Conservation (phyloP, 2,329 filamentous ascomycete species). For the Parascedosporium putredinis region DNA sequence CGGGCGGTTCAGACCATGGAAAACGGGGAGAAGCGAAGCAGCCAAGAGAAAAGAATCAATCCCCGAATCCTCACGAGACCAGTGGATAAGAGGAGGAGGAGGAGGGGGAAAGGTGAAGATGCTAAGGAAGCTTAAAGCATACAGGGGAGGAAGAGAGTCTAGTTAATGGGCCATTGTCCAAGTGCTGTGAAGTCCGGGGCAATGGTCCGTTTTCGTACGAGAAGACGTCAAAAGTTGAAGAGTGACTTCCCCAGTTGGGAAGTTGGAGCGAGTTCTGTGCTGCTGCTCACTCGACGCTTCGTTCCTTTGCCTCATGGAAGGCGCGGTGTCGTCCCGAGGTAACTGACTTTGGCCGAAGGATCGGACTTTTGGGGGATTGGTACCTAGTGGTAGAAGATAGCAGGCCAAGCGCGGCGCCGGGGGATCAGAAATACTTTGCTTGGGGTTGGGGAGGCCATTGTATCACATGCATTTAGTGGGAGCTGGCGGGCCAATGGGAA, state of each 20-base stretch:
- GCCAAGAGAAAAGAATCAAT: no score
- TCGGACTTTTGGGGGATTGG: background rate
- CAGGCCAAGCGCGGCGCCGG: background rate
- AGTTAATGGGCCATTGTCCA: background rate
- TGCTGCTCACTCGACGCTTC: no score
- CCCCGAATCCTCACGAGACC: no score
- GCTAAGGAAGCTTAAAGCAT: no score
- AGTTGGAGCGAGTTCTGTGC: conserved; percentile 7
- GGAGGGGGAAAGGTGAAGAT: background rate
- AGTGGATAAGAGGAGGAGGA: background rate
- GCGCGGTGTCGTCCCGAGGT: conserved; percentile 1
- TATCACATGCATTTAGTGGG: background rate
- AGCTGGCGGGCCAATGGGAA: background rate
- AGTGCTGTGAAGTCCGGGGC: background rate
- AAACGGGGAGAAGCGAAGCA: no score
- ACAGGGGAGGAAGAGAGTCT: background rate
- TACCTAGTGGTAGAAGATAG: background rate
- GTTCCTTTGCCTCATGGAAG: background rate
- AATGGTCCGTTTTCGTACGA: background rate
- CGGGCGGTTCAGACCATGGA: no score
- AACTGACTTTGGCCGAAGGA: background rate
- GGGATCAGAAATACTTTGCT: background rate
- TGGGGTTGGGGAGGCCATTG: background rate
- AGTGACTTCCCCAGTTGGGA: conserved; percentile 3
- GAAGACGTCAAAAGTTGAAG: background rate